Percentiles rank a stretch among this genome's conserved stretches.
Conservation (phyloP, 1,284 basidiomycete species). For the Acaromyces ingoldii region DNA sequence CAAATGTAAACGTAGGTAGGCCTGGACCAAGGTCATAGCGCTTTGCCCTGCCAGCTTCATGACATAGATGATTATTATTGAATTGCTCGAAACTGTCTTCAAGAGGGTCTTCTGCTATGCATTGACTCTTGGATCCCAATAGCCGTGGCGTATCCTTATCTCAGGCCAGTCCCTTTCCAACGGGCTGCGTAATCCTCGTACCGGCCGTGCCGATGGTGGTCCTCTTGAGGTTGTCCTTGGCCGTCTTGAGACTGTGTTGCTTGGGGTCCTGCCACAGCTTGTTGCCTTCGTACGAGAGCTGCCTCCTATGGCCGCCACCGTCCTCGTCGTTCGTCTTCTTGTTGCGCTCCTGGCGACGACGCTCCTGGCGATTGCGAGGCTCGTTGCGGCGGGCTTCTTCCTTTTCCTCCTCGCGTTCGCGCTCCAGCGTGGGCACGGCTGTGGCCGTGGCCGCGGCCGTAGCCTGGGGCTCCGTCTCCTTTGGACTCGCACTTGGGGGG, state of each 20-base stretch:
- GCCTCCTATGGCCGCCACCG: background rate
- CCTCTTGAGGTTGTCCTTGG: background rate
- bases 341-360: slow-evolving; percentile 4
- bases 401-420: no score
- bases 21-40: no score
- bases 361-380: slow-evolving; percentile 6
- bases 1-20: no score
- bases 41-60: no score
- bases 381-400: no score
- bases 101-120: no score
- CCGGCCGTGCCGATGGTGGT: background rate
- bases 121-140: no score
- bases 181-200: slow-evolving; percentile 1
- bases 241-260: background rate
- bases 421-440: background rate
- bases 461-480: background rate
- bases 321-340: background rate
- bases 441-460: background rate
- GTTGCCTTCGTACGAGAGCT: no score
- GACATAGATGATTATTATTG: no score
- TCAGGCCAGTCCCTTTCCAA: slow-evolving; percentile 3
- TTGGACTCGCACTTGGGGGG: background rate
- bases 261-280: background rate
- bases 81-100: no score
- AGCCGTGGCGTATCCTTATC: no score